Evolutionary conservation across 441 rosid genomes (phyloP).

Genomic region (Syzygium syzygioides): DNA sequence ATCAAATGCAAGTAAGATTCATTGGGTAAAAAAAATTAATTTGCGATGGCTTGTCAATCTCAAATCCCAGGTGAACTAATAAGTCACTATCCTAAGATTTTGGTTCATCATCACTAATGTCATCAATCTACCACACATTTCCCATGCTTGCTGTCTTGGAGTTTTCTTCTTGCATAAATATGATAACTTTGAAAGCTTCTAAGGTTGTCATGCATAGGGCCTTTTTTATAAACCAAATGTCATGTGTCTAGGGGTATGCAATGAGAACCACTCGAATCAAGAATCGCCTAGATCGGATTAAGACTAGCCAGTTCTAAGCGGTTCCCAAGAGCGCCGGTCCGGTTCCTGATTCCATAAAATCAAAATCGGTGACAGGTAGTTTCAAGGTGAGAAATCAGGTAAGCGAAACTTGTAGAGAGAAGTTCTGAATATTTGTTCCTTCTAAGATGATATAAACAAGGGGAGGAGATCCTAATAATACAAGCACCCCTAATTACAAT

Average conservation of each 20-base stretch:
- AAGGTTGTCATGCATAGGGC: background rate
- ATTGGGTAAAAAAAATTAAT: background rate
- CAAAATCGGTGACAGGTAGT: too few species aligned
- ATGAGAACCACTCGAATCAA: too few species aligned
- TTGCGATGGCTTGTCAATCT: background rate
- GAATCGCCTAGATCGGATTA: rapidly evolving
- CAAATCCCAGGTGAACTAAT: background rate
- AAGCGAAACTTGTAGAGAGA: background rate
- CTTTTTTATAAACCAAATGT: background rate
- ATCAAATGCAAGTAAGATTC: background rate
- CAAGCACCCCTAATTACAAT: background rate
- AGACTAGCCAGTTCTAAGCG: rapidly evolving
- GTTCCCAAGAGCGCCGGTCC: too few species aligned
- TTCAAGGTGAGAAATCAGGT: too few species aligned
- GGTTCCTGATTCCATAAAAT: too few species aligned
- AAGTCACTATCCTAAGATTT: background rate
- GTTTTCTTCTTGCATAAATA: background rate
- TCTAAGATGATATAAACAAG: rapidly evolving
- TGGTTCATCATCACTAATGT: background rate
- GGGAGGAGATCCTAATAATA: background rate
- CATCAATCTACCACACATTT: background rate
- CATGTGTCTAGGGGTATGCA: rapidly evolving
- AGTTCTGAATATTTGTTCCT: background rate
- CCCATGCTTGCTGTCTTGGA: background rate
- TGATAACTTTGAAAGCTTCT: background rate